Percentiles rank a stretch among this genome's conserved stretches.
Conservation (phyloP, 2,329 filamentous ascomycete genomes). For the Venturia effusa region DNA sequence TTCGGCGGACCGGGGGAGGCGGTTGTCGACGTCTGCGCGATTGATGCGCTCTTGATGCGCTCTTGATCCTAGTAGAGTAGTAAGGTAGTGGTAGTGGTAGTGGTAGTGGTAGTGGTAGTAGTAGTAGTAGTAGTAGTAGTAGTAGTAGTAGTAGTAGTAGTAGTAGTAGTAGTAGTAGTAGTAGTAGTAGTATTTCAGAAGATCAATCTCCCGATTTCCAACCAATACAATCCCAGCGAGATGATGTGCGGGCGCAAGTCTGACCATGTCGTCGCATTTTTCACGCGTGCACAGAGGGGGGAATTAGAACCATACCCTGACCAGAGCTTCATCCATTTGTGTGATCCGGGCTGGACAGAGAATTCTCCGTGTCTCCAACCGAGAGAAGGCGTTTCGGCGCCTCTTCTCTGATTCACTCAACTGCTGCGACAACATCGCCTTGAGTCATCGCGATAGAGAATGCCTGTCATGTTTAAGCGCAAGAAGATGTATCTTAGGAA, state of each 20-base stretch:
- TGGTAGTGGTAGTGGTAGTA: no score
- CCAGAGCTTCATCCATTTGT: constrained; percentile 22
- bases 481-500: neutral
- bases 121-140: no score
- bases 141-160: no score
- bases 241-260: constrained; percentile 39
- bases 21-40: no score
- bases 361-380: neutral
- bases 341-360: neutral
- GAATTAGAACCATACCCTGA: constrained; percentile 54
- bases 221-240: constrained; percentile 51
- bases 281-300: constrained; percentile 49
- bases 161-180: no score
- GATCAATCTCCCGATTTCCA: constrained; percentile 41
- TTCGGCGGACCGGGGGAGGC: no score
- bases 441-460: constrained; percentile 31
- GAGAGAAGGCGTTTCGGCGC: constrained; percentile 19
- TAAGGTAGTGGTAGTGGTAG: no score
- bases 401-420: constrained; percentile 34
- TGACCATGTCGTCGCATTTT: constrained; percentile 48
- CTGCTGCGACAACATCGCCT: constrained; percentile 35
- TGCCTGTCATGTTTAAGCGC: neutral
- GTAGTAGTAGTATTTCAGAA: constrained; percentile 11
- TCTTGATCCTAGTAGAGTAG: no score
- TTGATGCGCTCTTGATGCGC: no score